These are phyloP conservation scores for Colletotrichum plurivorum DNA, from an alignment of 2,329 filamentous ascomycete species.

Conservation along the genomic window DNA sequence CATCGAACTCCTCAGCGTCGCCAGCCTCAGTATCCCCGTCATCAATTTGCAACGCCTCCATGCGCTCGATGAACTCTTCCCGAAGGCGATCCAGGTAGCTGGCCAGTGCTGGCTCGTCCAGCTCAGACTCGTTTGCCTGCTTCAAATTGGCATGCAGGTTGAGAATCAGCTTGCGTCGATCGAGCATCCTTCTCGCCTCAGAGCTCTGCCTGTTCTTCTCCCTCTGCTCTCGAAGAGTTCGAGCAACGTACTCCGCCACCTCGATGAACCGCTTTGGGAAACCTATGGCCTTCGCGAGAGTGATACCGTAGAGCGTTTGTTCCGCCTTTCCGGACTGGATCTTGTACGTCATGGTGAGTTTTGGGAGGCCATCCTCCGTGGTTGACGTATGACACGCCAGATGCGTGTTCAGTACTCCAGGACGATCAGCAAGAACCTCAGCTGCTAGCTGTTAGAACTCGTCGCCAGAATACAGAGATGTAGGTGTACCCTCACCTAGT, in stretches of 20 bases:
- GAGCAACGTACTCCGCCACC: slow-evolving; percentile 76
- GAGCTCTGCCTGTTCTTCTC: slow-evolving; percentile 72
- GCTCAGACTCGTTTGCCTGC: slow-evolving; percentile 75
- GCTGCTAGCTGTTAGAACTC: slow-evolving; percentile 57
- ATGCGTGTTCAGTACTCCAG: slow-evolving; percentile 87
- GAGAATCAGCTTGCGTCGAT: slow-evolving; percentile 80
- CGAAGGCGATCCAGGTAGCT: slow-evolving; percentile 78
- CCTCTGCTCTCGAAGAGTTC: slow-evolving; percentile 70
- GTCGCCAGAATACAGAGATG: neutral
- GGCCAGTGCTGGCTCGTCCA: slow-evolving; percentile 74
- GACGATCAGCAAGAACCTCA: slow-evolving; percentile 79
- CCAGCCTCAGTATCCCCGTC: too few relatives aligned
- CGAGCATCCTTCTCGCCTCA: slow-evolving; percentile 69
- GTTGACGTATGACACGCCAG: slow-evolving; percentile 77
- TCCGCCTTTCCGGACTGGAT: slow-evolving; percentile 79
- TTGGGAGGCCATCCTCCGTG: slow-evolving; percentile 63
- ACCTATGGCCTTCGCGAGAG: slow-evolving; percentile 81
- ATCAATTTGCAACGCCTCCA: slow-evolving; percentile 69
- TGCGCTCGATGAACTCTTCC: slow-evolving; percentile 79
- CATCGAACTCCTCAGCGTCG: slow-evolving; percentile 51
- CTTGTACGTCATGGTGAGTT: slow-evolving; percentile 91
- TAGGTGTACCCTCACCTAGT: slow-evolving; percentile 61
- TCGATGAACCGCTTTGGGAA: slow-evolving; percentile 78
- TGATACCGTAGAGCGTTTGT: slow-evolving; percentile 86
- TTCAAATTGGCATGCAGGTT: slow-evolving; percentile 79